These are phyloP conservation scores for Colletotrichum australisinense DNA, from an alignment of 2,329 filamentous ascomycete species.

Conservation along the genomic window DNA sequence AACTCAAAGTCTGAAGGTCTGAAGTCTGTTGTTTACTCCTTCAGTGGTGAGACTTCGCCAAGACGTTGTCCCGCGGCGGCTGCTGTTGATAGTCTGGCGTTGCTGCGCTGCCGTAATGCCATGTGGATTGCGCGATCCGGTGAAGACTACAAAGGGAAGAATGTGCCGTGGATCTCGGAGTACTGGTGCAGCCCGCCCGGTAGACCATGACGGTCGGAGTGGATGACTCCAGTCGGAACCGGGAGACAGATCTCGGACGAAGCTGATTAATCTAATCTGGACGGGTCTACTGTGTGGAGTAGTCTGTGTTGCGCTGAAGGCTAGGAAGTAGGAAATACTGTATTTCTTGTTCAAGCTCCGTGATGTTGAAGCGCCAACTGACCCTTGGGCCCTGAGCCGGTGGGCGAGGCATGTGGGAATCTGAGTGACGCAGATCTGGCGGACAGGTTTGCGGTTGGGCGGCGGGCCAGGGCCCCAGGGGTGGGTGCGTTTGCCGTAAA, in stretches of 20 bases:
- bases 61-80: not conserved
- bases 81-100: not conserved
- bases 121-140: not conserved
- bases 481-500: conserved; percentile 11
- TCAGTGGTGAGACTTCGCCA: conserved; percentile 11
- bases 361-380: not conserved
- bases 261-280: not conserved
- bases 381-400: not conserved
- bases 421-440: not conserved
- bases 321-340: not conserved
- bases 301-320: not conserved
- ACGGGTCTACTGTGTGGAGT: not conserved
- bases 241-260: conserved; percentile 1
- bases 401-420: not conserved
- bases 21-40: not conserved
- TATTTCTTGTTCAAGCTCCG: not conserved
- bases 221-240: conserved; percentile 1
- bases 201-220: conserved; percentile 6
- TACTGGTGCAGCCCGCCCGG: conserved; percentile 18
- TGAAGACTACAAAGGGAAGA: not conserved
- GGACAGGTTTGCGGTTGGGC: not conserved
- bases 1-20: not conserved
- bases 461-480: not conserved
- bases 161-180: conserved; percentile 9
- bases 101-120: not conserved